Conservation (phyloP, 148 eudicot genomes). For the Camellia sinensis region DNA sequence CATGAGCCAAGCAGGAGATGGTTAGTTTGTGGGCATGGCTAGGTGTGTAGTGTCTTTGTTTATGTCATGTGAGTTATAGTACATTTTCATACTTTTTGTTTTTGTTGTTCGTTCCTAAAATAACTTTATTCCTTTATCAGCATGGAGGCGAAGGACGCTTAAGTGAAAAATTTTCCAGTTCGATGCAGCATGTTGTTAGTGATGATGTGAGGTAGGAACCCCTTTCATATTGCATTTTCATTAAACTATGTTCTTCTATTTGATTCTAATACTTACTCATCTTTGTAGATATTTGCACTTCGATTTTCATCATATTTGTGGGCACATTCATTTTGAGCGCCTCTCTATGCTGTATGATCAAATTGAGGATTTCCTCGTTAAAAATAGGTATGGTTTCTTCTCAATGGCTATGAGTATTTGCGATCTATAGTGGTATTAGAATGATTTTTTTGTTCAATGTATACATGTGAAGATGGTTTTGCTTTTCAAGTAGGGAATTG, state of each 20-base stretch:
- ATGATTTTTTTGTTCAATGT: neutral
- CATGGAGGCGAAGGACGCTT: conserved; percentile 92
- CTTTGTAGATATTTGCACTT: conserved; percentile 73
- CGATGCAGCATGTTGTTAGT: conserved; percentile 63
- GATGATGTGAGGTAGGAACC: conserved; percentile 68
- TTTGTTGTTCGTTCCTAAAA: neutral
- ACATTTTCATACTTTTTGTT: neutral
- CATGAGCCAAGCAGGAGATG: neutral
- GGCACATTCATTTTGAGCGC: conserved; percentile 85
- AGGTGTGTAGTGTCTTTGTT: neutral
- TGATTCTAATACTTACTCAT: conserved; percentile 13
- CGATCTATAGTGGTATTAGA: neutral
- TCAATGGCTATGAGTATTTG: neutral
- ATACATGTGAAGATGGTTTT: neutral
- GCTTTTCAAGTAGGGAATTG: neutral
- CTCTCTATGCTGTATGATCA: conserved; percentile 86
- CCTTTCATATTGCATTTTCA: neutral
- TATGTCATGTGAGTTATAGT: neutral
- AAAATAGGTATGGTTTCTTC: conserved; percentile 59
- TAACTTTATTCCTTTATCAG: conserved; percentile 36
- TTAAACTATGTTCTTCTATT: neutral
- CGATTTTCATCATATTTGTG: conserved; percentile 89
- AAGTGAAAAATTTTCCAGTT: conserved; percentile 61
- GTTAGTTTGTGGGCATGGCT: neutral
- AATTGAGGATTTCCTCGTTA: conserved; percentile 70